Evolutionary conservation across 352 stramenopile species (phyloP).

Genomic region (Thraustotheca clavata): DNA sequence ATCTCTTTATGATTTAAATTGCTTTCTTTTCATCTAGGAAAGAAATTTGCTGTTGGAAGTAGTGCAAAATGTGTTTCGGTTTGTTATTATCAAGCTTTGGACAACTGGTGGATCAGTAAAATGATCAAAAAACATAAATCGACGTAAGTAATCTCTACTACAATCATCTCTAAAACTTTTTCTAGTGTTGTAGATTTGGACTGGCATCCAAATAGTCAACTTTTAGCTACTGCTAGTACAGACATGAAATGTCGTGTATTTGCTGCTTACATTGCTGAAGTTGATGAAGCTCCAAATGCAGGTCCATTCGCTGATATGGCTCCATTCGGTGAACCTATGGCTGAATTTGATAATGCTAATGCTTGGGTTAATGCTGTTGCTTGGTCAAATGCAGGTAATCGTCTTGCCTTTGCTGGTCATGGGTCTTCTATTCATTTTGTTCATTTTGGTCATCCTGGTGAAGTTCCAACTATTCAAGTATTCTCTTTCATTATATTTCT

Average conservation of each 20-base stretch:
- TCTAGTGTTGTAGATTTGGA: conserved; percentile 75
- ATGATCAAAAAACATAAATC: conserved; percentile 97
- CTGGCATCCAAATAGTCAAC: conserved; percentile 90
- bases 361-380: conserved; percentile 89
- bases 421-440: conserved; percentile 89
- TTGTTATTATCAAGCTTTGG: conserved; percentile 85
- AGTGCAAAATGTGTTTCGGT: conserved; percentile 91
- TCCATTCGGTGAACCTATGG: conserved; percentile 71
- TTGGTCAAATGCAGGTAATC: conserved; percentile 86
- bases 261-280: conserved; percentile 74
- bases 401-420: conserved; percentile 84
- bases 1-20: no score
- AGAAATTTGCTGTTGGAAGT: conserved; percentile 91
- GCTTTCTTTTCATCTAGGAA: conserved; percentile 32
- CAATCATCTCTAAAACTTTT: not conserved
- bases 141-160: conserved; percentile 44
- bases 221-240: conserved; percentile 86
- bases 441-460: conserved; percentile 56
- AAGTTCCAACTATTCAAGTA: conserved; percentile 71
- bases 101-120: conserved; percentile 95
- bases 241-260: conserved; percentile 93
- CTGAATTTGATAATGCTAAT: conserved; percentile 80
- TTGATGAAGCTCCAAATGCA: conserved; percentile 63
- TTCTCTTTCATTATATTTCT: not conserved
- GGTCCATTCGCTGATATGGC: conserved; percentile 66